A percentile compares a stretch with the other conserved stretches of the same genome.
Evolutionary conservation across 2,329 filamentous ascomycete species (phyloP).

Genomic region (Fusarium temperatum): DNA sequence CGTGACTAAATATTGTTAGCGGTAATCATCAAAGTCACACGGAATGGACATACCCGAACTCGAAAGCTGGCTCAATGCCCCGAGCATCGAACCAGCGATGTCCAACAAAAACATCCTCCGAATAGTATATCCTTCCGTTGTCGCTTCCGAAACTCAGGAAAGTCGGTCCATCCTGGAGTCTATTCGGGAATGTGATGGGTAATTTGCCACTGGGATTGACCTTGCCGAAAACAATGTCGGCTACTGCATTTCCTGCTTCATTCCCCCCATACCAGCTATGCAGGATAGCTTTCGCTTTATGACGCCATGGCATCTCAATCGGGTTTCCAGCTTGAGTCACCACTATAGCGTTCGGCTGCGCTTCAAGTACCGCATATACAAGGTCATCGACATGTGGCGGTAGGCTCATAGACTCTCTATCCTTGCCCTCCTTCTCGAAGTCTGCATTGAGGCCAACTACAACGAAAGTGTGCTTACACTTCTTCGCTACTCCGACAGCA

Average conservation of each 20-base stretch:
- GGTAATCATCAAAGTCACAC: fast-evolving
- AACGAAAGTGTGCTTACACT: constrained; percentile 8
- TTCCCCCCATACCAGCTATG: constrained; percentile 31
- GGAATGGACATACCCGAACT: background rate
- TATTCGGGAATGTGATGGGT: constrained; percentile 6
- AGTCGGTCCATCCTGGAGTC: constrained; percentile 8
- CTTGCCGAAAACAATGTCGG: constrained; percentile 19
- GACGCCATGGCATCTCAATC: constrained; percentile 19
- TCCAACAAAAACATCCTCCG: constrained; percentile 24
- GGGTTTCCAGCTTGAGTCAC: constrained; percentile 27
- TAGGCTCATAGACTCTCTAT: constrained; percentile 17
- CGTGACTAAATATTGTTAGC: background rate
- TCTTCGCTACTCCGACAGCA: constrained; percentile 4
- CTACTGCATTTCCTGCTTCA: constrained; percentile 20
- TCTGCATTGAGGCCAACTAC: constrained; percentile 21
- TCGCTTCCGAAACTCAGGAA: constrained; percentile 20
- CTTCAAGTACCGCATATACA: constrained; percentile 5
- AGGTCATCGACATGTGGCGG: constrained; percentile 20
- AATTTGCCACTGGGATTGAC: constrained; percentile 23
- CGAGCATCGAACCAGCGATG: constrained; percentile 23
- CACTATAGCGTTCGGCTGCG: constrained; percentile 7
- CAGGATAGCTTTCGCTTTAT: constrained; percentile 4
- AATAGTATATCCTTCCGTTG: constrained; percentile 14
- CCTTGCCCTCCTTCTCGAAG: constrained; percentile 22
- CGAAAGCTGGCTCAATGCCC: constrained; percentile 5